Percentiles rank a stretch among this genome's conserved stretches.
phyloP scores from a whole-genome alignment of 805 yeast genomes.

The Metschnikowia lunata region DNA sequence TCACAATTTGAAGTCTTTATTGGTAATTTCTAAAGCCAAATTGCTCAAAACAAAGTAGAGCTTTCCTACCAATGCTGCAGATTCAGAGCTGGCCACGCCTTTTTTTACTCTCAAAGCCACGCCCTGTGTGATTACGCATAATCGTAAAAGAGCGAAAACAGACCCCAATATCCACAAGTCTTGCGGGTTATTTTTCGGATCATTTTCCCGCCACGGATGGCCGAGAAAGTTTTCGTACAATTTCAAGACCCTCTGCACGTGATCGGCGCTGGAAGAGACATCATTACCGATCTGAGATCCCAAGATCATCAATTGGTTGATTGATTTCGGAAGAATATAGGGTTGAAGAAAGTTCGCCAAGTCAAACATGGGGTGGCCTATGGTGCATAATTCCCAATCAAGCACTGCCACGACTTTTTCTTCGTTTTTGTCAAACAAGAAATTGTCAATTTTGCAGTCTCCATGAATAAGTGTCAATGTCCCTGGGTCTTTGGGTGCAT shows the following conservation, averaged over 20 bases:
- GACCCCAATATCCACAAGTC: slow-evolving; percentile 49
- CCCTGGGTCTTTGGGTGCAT: slow-evolving; percentile 47
- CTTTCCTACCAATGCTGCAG: slow-evolving; percentile 39
- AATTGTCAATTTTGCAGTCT: slow-evolving; percentile 60
- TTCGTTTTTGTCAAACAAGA: slow-evolving; percentile 53
- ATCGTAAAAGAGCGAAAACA: slow-evolving; percentile 52
- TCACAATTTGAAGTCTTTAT: slow-evolving; percentile 7
- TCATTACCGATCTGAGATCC: slow-evolving; percentile 32
- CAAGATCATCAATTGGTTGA: slow-evolving; percentile 26
- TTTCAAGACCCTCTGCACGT: slow-evolving; percentile 23
- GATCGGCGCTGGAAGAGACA: slow-evolving; percentile 20
- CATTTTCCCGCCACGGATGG: slow-evolving; percentile 27
- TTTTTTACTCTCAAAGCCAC: slow-evolving; percentile 50
- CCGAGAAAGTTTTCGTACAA: slow-evolving; percentile 24
- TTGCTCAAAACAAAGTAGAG: slow-evolving; percentile 30
- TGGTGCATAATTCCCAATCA: slow-evolving; percentile 65
- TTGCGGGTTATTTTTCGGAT: slow-evolving; percentile 40
- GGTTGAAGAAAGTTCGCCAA: slow-evolving; percentile 56
- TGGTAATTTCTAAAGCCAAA: slow-evolving; percentile 22
- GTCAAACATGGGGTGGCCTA: slow-evolving; percentile 63
- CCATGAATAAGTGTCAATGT: slow-evolving; percentile 54
- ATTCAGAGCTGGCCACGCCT: slow-evolving; percentile 53
- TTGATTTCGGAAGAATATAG: slow-evolving; percentile 39
- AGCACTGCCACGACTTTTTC: slow-evolving; percentile 50
- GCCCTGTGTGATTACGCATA: slow-evolving; percentile 58